A percentile compares a stretch with the other conserved stretches of the same genome.
These are phyloP conservation scores for Begonia peltatifolia DNA, from an alignment of 306 rosid species.

Conservation along the genomic window DNA sequence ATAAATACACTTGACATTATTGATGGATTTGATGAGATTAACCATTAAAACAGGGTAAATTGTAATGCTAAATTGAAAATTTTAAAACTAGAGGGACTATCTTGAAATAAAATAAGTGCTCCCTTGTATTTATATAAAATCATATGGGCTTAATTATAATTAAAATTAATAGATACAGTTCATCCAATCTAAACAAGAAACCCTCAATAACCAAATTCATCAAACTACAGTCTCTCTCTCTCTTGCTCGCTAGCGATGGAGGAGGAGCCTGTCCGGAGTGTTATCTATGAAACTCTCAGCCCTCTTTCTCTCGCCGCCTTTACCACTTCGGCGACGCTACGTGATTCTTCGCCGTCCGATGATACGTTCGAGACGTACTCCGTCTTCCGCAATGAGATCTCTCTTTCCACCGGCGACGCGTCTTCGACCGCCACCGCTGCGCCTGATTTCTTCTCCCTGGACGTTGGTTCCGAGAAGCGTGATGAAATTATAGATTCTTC, in stretches of 20 bases:
- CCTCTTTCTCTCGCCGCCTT: slow-evolving; percentile 27
- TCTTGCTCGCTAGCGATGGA: slow-evolving; percentile 20
- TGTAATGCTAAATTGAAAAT: too few relatives aligned
- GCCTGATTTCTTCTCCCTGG: slow-evolving; percentile 62
- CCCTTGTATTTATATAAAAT: too few relatives aligned
- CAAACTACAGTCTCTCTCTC: not conserved
- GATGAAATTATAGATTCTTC: slow-evolving; percentile 10
- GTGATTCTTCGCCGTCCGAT: slow-evolving; percentile 20
- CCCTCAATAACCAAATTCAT: not conserved
- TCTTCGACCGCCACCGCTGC: slow-evolving; percentile 21
- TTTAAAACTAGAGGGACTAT: too few relatives aligned
- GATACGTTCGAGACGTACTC: slow-evolving; percentile 25
- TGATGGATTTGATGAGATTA: too few relatives aligned
- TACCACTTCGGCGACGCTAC: not conserved
- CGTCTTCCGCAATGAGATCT: slow-evolving; percentile 62
- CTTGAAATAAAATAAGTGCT: too few relatives aligned
- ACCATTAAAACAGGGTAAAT: too few relatives aligned
- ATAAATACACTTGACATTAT: too few relatives aligned
- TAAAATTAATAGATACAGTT: too few relatives aligned
- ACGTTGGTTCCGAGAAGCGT: slow-evolving; percentile 26
- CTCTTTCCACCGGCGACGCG: slow-evolving; percentile 29
- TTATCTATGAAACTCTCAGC: slow-evolving; percentile 45
- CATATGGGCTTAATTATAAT: too few relatives aligned
- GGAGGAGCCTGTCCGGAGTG: slow-evolving; percentile 14
- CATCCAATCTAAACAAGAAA: not conserved